Evolutionary conservation across 1,284 basidiomycete species (phyloP), one percentile per base, ranked within the genome.

Genomic region (Bondarzewia mesenterica): DNA sequence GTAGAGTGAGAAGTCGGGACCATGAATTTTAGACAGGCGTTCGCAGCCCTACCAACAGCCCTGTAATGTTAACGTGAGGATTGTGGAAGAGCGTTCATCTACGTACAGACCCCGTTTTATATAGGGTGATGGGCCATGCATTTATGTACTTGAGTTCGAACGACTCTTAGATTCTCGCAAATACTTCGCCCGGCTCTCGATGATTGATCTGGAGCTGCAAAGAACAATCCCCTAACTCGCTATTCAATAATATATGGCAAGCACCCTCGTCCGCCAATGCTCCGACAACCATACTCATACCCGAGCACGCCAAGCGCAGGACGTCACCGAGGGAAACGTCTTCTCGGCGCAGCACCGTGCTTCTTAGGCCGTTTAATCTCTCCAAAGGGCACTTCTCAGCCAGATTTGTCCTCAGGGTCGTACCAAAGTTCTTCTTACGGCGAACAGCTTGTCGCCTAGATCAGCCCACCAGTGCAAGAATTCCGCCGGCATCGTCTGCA

Each of bases 261-360:
- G 29, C 29, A 32, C 29, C 29, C 46, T 29, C 42, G 46, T 48
- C 51, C 39, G 49, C 51, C 48, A 42, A 27, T 35, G 46, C 42
- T 52, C 50, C 46, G 46, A 47, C 38, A 29, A 25, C 40, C 23
- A 40, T 38, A 32, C 44, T 26, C 29, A 7, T 26, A 27, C 14
- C 27, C 26, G 32, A 21, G 25, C 15, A 16, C 39, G 38, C 51
- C 50, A 46, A 48, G 35, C 46, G 47, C 42, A 29, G 6, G 38
- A 23, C 43, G 16, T 38, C 48, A 44, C 39, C 41, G 12, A 23
- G 20, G 15, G 14, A 22, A 20, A 35, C 16, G n/a, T 15, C n/a
- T 22, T 26, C 27, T 10, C 39, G 46, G n/a, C 29, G 29, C 29
- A n/a, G 29, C 5, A 32, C n/a, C 29, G n/a, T 32, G 10, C 29